These are phyloP conservation scores for Venturia aucupariae DNA, from an alignment of 2,329 filamentous ascomycete species.

Conservation along the genomic window DNA sequence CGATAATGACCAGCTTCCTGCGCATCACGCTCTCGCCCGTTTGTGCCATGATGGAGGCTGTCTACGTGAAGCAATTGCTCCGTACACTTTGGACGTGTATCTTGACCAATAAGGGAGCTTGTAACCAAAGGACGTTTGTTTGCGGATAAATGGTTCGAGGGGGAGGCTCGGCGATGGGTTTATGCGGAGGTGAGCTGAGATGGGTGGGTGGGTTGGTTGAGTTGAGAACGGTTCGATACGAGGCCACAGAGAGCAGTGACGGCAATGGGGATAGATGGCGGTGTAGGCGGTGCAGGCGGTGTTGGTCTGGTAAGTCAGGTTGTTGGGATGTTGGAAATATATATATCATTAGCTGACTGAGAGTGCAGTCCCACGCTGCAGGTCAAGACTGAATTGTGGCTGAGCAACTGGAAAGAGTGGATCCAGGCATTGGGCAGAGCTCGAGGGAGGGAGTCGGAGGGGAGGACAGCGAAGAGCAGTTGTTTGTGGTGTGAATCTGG, in stretches of 20 bases:
- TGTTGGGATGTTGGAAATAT: neutral
- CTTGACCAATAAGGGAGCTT: neutral
- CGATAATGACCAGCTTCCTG: slow-evolving; percentile 95
- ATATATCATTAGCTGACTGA: neutral
- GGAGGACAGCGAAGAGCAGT: neutral
- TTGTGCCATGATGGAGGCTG: slow-evolving; percentile 26
- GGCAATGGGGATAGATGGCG: neutral
- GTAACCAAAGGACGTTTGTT: neutral
- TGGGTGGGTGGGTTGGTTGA: neutral
- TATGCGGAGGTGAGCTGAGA: neutral
- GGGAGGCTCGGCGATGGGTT: neutral
- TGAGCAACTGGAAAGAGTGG: neutral
- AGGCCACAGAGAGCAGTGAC: neutral
- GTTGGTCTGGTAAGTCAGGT: neutral
- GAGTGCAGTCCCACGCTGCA: neutral
- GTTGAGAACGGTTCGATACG: neutral
- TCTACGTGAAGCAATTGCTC: slow-evolving; percentile 17
- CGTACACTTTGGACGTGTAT: neutral
- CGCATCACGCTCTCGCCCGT: slow-evolving; percentile 50
- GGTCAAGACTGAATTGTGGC: neutral
- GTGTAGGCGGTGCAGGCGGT: no score
- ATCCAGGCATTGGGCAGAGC: neutral
- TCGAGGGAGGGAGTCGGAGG: neutral
- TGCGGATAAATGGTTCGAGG: neutral
- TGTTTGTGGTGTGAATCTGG: no score